Evolutionary conservation across 2,329 filamentous ascomycete genomes (phyloP).

Genomic region (Capronia coronata): DNA sequence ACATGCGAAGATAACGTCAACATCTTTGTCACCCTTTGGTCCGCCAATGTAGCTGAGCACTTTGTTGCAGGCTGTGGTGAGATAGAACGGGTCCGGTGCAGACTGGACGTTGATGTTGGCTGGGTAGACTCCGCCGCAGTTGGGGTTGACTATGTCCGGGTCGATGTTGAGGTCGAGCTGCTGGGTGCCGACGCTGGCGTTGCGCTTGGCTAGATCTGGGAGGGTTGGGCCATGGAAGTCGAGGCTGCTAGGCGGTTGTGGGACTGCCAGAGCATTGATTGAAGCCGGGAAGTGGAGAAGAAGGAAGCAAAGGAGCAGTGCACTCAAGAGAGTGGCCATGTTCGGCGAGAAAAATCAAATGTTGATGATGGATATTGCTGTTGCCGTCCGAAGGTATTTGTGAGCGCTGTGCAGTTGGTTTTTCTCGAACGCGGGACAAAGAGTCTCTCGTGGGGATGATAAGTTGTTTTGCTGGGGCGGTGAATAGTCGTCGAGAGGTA

Average conservation of each 20-base stretch:
- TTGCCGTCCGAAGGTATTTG: too few species aligned
- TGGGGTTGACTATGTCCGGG: slow-evolving; percentile 30
- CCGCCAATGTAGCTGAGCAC: slow-evolving; percentile 17
- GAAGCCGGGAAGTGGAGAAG: not conserved
- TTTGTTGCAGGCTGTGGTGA: slow-evolving; percentile 8
- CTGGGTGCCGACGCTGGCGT: slow-evolving; percentile 1
- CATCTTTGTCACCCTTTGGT: slow-evolving; percentile 10
- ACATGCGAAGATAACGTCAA: slow-evolving; percentile 17
- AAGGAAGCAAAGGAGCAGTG: not conserved
- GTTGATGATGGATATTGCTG: too few species aligned
- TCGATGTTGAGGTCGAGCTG: slow-evolving; percentile 24
- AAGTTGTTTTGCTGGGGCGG: too few species aligned
- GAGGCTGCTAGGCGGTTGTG: not conserved
- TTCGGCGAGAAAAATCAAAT: not conserved
- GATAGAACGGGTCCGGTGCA: slow-evolving; percentile 16
- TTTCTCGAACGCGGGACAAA: too few species aligned
- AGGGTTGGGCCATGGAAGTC: not conserved
- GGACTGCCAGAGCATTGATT: not conserved
- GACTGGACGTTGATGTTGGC: slow-evolving; percentile 18
- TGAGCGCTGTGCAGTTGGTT: too few species aligned
- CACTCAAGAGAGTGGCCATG: not conserved
- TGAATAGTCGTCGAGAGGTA: too few species aligned
- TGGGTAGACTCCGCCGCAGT: slow-evolving; percentile 14
- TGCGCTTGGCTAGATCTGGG: slow-evolving; percentile 1
- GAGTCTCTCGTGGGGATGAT: too few species aligned